phyloP scores from a whole-genome alignment of 1,284 basidiomycete genomes.

The Peniophora sp. region DNA sequence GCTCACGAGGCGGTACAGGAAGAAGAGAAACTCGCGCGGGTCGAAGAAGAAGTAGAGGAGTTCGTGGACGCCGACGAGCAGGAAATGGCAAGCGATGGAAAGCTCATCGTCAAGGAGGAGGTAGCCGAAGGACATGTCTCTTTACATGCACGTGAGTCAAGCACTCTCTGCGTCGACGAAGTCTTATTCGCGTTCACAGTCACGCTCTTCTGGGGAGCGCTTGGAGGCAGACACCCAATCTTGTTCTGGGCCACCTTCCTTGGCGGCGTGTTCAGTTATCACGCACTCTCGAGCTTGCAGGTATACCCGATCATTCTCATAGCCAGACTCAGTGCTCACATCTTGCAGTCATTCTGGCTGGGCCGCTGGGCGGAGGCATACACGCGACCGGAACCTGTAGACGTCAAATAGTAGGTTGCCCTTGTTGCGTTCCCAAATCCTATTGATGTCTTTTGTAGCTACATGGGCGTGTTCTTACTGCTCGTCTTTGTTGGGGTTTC shows the following conservation, averaged over 20 bases:
- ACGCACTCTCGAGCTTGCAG: constrained; percentile 20
- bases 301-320: constrained; percentile 19
- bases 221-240: constrained; percentile 21
- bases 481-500: constrained; percentile 20
- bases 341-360: constrained; percentile 34
- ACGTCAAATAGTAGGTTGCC: constrained; percentile 21
- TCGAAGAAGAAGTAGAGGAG: constrained; percentile 21
- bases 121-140: constrained; percentile 49
- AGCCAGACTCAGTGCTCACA: constrained; percentile 12
- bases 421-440: too few relatives aligned
- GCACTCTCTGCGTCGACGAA: too few relatives aligned
- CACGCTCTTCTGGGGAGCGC: constrained; percentile 18
- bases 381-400: constrained; percentile 20
- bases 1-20: constrained; percentile 29
- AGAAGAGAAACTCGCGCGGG: constrained; percentile 28
- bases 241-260: constrained; percentile 26
- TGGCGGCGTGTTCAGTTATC: constrained; percentile 13
- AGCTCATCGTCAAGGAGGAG: constrained; percentile 53
- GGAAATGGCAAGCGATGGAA: constrained; percentile 23
- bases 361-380: constrained; percentile 38
- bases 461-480: constrained; percentile 12
- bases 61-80: constrained; percentile 9
- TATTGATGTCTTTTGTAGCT: too few relatives aligned
- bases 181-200: constrained; percentile 16
- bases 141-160: constrained; percentile 29